Conservation (phyloP, 2,329 filamentous ascomycete genomes). For the Penicillium sp. region DNA sequence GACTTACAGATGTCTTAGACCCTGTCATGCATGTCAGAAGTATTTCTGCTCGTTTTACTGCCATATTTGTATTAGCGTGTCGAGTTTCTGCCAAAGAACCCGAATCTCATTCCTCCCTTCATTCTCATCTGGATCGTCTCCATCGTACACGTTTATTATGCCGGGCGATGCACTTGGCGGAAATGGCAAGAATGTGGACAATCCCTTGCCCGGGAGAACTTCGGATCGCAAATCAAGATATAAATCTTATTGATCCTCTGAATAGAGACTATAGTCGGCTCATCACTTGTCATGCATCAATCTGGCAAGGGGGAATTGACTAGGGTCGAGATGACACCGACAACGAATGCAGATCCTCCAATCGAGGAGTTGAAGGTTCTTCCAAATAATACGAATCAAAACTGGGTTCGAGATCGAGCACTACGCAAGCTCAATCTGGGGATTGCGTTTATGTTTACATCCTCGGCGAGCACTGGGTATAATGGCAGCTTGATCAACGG, state of each 20-base stretch:
- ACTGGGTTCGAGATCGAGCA: slow-evolving; percentile 20
- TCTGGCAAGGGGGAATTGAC: no score
- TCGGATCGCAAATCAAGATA: slow-evolving; percentile 4
- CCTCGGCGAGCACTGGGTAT: slow-evolving; percentile 19
- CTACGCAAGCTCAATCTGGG: slow-evolving; percentile 18
- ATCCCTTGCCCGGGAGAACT: slow-evolving; percentile 18
- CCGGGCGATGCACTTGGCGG: slow-evolving; percentile 2
- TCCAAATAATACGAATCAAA: slow-evolving; percentile 16
- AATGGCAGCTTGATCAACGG: slow-evolving; percentile 24
- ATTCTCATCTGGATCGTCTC: slow-evolving; percentile 13
- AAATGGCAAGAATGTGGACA: slow-evolving; percentile 18
- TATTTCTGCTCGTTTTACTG: slow-evolving; percentile 7
- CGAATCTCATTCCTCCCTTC: slow-evolving; percentile 21
- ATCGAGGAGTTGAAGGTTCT: slow-evolving; percentile 14
- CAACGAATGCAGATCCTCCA: slow-evolving; percentile 5
- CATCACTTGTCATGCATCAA: no score
- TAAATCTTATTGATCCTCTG: slow-evolving; percentile 13
- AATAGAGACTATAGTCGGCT: no score
- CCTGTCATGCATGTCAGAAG: slow-evolving; percentile 1
- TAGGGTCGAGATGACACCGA: slow-evolving; percentile 9
- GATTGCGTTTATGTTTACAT: slow-evolving; percentile 20
- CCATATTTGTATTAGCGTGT: neutral
- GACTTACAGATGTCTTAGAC: neutral
- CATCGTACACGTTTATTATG: slow-evolving; percentile 5
- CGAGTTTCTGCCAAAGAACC: slow-evolving; percentile 2